phyloP scores from a whole-genome alignment of 1,139 yeast species.

The Suhomyces wounanorum region DNA sequence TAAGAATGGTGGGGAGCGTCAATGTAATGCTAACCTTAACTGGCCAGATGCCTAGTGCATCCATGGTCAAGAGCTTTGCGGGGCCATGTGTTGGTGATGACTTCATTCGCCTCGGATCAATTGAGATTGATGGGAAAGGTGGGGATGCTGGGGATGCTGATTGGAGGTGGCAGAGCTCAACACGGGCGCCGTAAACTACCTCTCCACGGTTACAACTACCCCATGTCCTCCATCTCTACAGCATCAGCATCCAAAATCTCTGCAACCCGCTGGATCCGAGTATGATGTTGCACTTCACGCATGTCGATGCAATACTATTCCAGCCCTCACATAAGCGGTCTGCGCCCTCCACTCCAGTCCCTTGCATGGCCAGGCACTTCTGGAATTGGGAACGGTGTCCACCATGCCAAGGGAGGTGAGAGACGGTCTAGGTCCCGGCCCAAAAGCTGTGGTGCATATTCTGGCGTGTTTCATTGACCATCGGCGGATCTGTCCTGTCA shows the following conservation, averaged over 20 bases:
- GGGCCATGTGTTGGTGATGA: neutral
- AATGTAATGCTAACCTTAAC: neutral
- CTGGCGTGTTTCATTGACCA: neutral
- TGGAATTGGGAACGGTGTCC: neutral
- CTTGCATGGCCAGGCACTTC: neutral
- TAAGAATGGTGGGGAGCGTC: neutral
- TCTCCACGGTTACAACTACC: too few species aligned
- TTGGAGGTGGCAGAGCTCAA: too few species aligned
- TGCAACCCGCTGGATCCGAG: neutral
- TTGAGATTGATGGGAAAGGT: neutral
- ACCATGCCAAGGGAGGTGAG: neutral
- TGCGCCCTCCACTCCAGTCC: neutral
- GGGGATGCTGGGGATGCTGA: neutral
- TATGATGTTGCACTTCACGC: neutral
- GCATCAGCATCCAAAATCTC: neutral
- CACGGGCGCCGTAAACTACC: too few species aligned
- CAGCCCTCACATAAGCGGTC: neutral
- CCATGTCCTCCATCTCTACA: neutral
- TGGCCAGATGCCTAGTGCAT: neutral
- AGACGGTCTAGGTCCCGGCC: neutral
- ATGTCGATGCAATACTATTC: neutral
- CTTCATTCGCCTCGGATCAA: conserved; percentile 1
- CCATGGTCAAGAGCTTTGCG: neutral
- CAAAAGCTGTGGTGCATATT: neutral
- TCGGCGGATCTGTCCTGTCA: neutral